Conservation (phyloP, 2,329 filamentous ascomycete species). For the Verticillium alfalfae region DNA sequence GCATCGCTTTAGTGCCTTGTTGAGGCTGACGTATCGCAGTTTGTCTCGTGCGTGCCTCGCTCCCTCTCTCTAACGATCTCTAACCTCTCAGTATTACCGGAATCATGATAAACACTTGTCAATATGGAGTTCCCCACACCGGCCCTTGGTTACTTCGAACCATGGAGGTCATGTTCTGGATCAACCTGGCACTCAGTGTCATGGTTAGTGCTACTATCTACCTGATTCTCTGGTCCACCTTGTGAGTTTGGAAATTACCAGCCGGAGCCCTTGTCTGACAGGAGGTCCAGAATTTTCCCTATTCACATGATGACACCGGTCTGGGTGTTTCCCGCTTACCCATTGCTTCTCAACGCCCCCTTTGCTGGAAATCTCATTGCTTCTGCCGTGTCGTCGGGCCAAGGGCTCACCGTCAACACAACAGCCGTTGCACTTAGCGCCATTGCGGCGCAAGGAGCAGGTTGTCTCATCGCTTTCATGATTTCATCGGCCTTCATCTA, state of each 20-base stretch:
- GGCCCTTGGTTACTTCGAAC: constrained; percentile 55
- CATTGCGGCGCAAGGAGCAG: constrained; percentile 47
- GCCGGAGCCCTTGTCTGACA: too few species aligned
- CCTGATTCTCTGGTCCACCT: constrained; percentile 62
- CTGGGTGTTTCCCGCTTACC: constrained; percentile 85
- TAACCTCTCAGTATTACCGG: constrained; percentile 57
- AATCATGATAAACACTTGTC: constrained; percentile 70
- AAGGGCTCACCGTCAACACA: constrained; percentile 26
- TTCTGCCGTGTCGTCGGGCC: constrained; percentile 23
- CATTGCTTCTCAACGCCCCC: constrained; percentile 69
- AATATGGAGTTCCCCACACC: constrained; percentile 63
- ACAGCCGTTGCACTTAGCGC: constrained; percentile 43
- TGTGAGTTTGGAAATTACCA: constrained; percentile 26
- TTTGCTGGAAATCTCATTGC: constrained; percentile 57
- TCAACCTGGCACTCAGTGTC: constrained; percentile 64
- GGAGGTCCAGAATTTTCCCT: constrained; percentile 39
- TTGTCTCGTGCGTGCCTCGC: constrained; percentile 32
- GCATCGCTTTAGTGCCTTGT: not conserved
- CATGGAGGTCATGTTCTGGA: constrained; percentile 69
- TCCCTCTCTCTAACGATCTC: constrained; percentile 26
- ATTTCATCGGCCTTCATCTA: constrained; percentile 82
- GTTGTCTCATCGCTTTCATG: constrained; percentile 61
- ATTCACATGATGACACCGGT: constrained; percentile 82
- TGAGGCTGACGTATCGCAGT: constrained; percentile 17
- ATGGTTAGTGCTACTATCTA: constrained; percentile 67